A percentile compares a stretch with the other conserved stretches of the same genome.
phyloP scores from a whole-genome alignment of 768 basidiomycete species.

The Mycena indigotica region DNA sequence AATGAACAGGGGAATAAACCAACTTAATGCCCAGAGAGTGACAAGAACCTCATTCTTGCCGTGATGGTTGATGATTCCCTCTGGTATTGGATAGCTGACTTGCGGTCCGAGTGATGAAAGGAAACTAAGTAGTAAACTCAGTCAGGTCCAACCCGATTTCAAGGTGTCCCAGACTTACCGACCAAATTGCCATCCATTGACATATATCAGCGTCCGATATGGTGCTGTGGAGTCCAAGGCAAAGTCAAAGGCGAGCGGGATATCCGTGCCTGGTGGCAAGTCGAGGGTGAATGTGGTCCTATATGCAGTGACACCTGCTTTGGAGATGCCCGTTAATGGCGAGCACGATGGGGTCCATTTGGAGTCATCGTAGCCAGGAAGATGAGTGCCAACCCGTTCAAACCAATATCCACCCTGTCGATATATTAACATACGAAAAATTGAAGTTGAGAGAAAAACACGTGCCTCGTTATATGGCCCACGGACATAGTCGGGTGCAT shows the following conservation, averaged over 20 bases:
- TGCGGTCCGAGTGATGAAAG: constrained; percentile 44
- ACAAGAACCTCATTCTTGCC: constrained; percentile 38
- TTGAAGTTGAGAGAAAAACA: too few relatives aligned
- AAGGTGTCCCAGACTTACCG: constrained; percentile 40
- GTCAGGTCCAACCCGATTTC: neutral
- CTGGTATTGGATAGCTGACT: constrained; percentile 47
- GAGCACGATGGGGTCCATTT: constrained; percentile 49
- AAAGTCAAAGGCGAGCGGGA: constrained; percentile 62
- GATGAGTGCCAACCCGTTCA: constrained; percentile 57
- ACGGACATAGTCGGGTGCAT: constrained; percentile 57
- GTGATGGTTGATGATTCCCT: constrained; percentile 40
- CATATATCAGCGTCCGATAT: constrained; percentile 66
- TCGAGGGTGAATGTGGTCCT: constrained; percentile 59
- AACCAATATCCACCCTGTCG: constrained; percentile 50
- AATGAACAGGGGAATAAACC: constrained; percentile 5
- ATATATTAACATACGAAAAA: too few relatives aligned
- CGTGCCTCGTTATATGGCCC: constrained; percentile 54
- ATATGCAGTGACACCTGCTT: constrained; percentile 65
- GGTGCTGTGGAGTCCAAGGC: constrained; percentile 48
- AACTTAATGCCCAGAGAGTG: constrained; percentile 39
- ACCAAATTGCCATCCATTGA: constrained; percentile 78
- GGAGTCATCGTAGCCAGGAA: constrained; percentile 60
- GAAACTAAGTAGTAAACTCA: constrained; percentile 26
- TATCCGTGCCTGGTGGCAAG: constrained; percentile 52
- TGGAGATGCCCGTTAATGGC: constrained; percentile 46